Evolutionary conservation across 768 basidiomycete genomes (phyloP).

Genomic region (Scleroderma bovista): DNA sequence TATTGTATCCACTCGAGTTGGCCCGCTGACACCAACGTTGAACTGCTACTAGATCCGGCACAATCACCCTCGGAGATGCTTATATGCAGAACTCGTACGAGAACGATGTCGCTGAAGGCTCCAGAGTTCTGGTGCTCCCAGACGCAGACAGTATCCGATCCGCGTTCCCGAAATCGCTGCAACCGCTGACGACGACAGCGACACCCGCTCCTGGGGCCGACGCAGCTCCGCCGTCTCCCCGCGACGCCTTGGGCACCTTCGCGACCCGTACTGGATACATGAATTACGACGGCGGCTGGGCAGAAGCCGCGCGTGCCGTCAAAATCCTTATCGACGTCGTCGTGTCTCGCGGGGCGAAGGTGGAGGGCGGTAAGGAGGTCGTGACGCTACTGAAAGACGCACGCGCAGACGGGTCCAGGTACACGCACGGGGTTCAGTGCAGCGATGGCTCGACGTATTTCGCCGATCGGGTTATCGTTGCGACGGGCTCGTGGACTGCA

Average conservation of each 20-base stretch:
- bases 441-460: constrained; percentile 48
- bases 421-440: constrained; percentile 57
- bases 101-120: constrained; percentile 57
- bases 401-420: constrained; percentile 24
- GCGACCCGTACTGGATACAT: constrained; percentile 47
- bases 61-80: constrained; percentile 40
- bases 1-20: not conserved
- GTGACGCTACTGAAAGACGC: constrained; percentile 37
- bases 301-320: constrained; percentile 65
- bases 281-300: constrained; percentile 84
- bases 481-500: constrained; percentile 84
- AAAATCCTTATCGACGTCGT: constrained; percentile 50
- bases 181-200: no score
- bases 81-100: constrained; percentile 52
- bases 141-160: constrained; percentile 37
- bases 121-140: constrained; percentile 37
- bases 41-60: constrained; percentile 50
- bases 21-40: not conserved
- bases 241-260: constrained; percentile 13
- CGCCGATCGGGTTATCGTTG: constrained; percentile 62
- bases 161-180: constrained; percentile 38
- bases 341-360: constrained; percentile 48
- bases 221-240: constrained; percentile 14
- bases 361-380: constrained; percentile 56
- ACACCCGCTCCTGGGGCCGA: constrained; percentile 8